Evolutionary conservation across 306 rosid species (phyloP).

Genomic region (Canavalia ensiformis): DNA sequence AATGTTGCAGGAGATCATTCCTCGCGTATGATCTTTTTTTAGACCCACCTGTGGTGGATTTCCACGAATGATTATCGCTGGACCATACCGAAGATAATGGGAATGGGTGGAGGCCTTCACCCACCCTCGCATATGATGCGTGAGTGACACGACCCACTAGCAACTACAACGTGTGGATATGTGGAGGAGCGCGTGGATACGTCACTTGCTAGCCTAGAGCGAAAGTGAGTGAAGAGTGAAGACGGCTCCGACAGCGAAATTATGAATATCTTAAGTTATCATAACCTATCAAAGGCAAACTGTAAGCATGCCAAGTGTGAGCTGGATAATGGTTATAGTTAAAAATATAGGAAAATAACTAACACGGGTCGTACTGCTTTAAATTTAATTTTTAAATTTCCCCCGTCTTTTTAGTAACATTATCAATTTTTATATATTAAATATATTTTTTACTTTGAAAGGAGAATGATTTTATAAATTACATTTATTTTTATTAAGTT

Average conservation of each 20-base stretch:
- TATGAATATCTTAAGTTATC: constrained; percentile 16
- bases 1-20: neutral
- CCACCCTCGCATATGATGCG: neutral
- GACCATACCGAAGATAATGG: constrained; percentile 30
- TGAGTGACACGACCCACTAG: neutral
- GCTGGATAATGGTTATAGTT: constrained; percentile 33
- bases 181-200: constrained; percentile 5
- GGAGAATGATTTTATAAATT: too few species aligned
- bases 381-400: too few species aligned
- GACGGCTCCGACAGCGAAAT: constrained; percentile 41
- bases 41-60: constrained; percentile 24
- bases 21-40: constrained; percentile 32
- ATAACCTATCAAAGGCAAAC: constrained; percentile 39
- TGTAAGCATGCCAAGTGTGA: constrained; percentile 49
- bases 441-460: too few species aligned
- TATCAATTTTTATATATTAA: too few species aligned
- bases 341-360: too few species aligned
- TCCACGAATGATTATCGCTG: constrained; percentile 45
- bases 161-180: neutral
- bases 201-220: neutral
- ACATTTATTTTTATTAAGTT: too few species aligned
- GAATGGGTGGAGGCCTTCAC: neutral
- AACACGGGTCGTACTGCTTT: too few species aligned
- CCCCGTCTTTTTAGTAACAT: too few species aligned
- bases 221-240: constrained; percentile 26